Conservation (phyloP, 305 asterid species). For the Solanum chacoense region DNA sequence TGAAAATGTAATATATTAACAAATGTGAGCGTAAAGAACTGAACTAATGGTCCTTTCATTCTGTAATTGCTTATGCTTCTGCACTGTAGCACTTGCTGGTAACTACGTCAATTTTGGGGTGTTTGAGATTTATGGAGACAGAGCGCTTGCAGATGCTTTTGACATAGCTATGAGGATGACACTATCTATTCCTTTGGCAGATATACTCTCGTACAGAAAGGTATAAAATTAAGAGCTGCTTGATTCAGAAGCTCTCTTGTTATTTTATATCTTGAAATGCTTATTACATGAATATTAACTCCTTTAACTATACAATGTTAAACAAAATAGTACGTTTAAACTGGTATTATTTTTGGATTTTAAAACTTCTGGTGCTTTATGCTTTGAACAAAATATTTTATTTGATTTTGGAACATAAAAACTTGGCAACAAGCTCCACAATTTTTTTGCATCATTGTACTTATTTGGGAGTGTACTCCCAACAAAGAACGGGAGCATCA, state of each 20-base stretch:
- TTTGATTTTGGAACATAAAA: neutral
- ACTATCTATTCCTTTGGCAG: conserved; percentile 67
- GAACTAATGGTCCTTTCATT: neutral
- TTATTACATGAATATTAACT: neutral
- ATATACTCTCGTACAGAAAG: conserved; percentile 94
- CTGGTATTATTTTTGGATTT: neutral
- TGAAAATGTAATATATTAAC: neutral
- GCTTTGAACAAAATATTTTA: neutral
- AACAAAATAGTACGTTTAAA: neutral
- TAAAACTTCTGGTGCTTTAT: neutral
- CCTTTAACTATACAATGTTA: neutral
- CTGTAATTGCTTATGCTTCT: conserved; percentile 8
- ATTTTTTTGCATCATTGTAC: neutral
- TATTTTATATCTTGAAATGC: neutral
- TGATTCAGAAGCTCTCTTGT: neutral
- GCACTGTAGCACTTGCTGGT: conserved; percentile 76
- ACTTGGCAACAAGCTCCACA: neutral
- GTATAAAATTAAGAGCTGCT: conserved; percentile 18
- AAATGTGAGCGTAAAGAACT: neutral
- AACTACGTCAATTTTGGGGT: conserved; percentile 97
- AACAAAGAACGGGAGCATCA: neutral
- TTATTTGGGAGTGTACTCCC: neutral
- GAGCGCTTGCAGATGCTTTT: conserved; percentile 98
- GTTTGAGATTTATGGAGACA: conserved; percentile 94
- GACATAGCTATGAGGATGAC: conserved; percentile 86